phyloP scores from a whole-genome alignment of 2,329 filamentous ascomycete genomes.

The Fusarium sp. region DNA sequence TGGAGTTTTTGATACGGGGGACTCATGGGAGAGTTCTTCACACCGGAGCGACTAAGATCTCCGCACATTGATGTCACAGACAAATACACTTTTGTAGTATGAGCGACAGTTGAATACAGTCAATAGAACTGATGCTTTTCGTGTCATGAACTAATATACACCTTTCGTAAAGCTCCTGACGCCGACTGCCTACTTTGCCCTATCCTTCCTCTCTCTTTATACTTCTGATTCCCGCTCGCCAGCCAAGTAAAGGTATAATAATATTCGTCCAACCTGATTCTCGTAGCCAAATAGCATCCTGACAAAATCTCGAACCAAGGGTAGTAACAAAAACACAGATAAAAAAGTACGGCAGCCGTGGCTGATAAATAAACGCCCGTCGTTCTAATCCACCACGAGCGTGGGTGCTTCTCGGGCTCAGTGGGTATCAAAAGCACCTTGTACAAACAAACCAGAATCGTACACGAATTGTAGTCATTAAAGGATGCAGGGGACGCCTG shows the following conservation, averaged over 20 bases:
- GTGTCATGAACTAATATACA: conserved; percentile 30
- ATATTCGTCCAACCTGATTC: conserved; percentile 21
- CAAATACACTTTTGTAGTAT: background rate
- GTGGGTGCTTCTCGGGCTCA: conserved; percentile 38
- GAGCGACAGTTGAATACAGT: background rate
- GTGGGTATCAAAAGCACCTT: conserved; percentile 46
- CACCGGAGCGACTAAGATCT: conserved; percentile 14
- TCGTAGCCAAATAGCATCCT: conserved; percentile 26
- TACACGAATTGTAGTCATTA: conserved; percentile 41
- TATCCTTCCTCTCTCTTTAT: conserved; percentile 5
- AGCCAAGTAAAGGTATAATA: conserved; percentile 11
- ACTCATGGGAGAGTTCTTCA: conserved; percentile 8
- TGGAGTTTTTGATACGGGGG: conserved; percentile 31
- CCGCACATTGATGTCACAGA: background rate
- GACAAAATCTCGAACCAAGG: background rate
- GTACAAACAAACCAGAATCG: conserved; percentile 32
- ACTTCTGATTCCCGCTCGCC: background rate
- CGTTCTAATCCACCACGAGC: conserved; percentile 39
- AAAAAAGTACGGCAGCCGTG: conserved; percentile 7
- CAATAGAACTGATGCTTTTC: conserved; percentile 27
- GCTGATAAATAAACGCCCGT: conserved; percentile 31
- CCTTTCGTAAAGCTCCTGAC: conserved; percentile 24
- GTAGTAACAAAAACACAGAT: conserved; percentile 5
- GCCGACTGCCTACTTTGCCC: background rate
- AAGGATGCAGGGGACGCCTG: conserved; percentile 16